Percentiles rank a stretch among this genome's conserved stretches.
These are phyloP conservation scores for Tilletiopsis washingtonensis DNA, from an alignment of 1,284 basidiomycete genomes.

Conservation along the genomic window DNA sequence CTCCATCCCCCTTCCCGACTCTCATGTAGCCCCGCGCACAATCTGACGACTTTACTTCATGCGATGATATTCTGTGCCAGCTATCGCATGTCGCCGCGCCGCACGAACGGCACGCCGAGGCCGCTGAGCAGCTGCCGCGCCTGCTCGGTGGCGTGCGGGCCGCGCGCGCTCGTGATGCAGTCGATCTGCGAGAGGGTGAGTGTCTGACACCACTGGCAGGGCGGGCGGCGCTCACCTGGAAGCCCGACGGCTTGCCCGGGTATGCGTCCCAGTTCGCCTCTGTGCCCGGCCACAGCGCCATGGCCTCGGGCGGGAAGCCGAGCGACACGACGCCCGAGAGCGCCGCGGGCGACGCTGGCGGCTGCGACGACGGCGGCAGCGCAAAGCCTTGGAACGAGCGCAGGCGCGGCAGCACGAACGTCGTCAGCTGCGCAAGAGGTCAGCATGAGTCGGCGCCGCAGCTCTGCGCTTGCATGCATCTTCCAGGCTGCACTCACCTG, in stretches of 20 bases:
- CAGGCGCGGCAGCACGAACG: slow-evolving; percentile 87
- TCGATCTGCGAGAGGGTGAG: slow-evolving; percentile 22
- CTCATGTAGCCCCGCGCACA: too few species aligned
- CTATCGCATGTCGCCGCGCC: slow-evolving; percentile 29
- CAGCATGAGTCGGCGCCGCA: background rate
- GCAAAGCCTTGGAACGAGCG: slow-evolving; percentile 79
- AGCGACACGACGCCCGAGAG: slow-evolving; percentile 81
- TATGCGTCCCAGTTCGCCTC: slow-evolving; percentile 47
- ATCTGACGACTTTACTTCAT: too few species aligned
- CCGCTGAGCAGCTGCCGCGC: slow-evolving; percentile 39
- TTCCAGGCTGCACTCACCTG: slow-evolving; percentile 47
- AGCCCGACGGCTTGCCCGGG: slow-evolving; percentile 36
- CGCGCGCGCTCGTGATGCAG: slow-evolving; percentile 44
- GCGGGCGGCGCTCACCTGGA: slow-evolving; percentile 18
- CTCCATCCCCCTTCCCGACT: too few species aligned
- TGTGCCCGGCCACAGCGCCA: slow-evolving; percentile 72
- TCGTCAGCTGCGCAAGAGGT: slow-evolving; percentile 56
- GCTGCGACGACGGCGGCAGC: slow-evolving; percentile 55
- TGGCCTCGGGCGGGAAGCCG: slow-evolving; percentile 73
- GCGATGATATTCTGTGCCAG: too few species aligned
- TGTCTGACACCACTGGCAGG: background rate
- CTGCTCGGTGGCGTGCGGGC: slow-evolving; percentile 34
- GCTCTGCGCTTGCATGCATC: too few species aligned
- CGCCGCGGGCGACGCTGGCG: slow-evolving; percentile 54
- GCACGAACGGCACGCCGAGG: slow-evolving; percentile 42